Conservation (phyloP, 192 early-diverging fungal genomes). For the Entophlyctis luteolus region DNA sequence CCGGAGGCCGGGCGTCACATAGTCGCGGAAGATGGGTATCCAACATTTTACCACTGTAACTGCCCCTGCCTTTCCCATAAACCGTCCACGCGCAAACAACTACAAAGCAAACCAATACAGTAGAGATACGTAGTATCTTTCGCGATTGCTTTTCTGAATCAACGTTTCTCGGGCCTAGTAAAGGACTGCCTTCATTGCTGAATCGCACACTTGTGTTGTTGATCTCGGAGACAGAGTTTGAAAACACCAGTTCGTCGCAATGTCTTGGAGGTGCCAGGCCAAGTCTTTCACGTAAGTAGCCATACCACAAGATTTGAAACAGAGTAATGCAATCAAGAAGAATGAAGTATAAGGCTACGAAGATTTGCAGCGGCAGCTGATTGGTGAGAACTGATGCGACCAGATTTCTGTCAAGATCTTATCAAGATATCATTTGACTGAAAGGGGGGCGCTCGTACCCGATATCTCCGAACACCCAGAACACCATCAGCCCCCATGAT, state of each 20-base stretch:
- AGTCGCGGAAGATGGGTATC: neutral
- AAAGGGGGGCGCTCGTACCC: neutral
- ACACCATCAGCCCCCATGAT: slow-evolving; percentile 35
- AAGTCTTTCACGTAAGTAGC: slow-evolving; percentile 4
- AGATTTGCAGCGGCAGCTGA: slow-evolving; percentile 41
- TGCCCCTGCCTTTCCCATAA: neutral
- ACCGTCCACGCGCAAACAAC: neutral
- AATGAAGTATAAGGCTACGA: slow-evolving; percentile 39
- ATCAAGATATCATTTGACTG: slow-evolving; percentile 22
- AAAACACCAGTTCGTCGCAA: slow-evolving; percentile 8
- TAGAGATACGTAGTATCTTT: too few relatives aligned
- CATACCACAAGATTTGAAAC: slow-evolving; percentile 45
- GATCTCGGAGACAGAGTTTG: too few relatives aligned
- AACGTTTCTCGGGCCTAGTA: too few relatives aligned
- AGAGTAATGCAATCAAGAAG: slow-evolving; percentile 36
- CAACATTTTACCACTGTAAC: neutral
- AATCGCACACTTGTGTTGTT: too few relatives aligned
- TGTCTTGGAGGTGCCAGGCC: neutral
- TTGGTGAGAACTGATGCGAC: slow-evolving; percentile 46
- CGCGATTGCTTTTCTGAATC: too few relatives aligned
- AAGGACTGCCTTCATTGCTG: too few relatives aligned
- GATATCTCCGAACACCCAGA: slow-evolving; percentile 42
- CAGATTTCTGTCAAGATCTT: slow-evolving; percentile 33
- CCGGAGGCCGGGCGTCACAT: slow-evolving; percentile 11
- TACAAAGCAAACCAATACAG: neutral